These are phyloP conservation scores for Solanum commersonii DNA, from an alignment of 257 asterid genomes.

Conservation along the genomic window DNA sequence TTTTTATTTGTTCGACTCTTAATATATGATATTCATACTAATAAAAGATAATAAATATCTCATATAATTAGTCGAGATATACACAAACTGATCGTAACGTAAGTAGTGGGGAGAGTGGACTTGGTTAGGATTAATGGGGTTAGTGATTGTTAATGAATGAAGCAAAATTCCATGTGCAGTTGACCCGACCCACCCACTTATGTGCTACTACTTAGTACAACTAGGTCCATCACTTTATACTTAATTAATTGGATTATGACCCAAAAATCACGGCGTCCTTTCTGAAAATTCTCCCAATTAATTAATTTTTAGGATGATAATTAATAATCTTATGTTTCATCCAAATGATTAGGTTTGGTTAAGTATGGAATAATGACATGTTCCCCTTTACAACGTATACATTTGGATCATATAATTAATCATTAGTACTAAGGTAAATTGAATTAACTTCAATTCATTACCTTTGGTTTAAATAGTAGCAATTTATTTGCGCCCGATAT, in stretches of 20 bases:
- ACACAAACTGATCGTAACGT: accelerated
- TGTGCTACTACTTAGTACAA: neutral
- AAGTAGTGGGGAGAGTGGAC: neutral
- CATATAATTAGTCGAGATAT: neutral
- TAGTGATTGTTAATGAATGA: constrained; percentile 1
- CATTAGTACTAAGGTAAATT: neutral
- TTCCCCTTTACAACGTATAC: neutral
- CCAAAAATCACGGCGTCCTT: constrained; percentile 32
- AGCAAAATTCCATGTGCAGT: constrained; percentile 28
- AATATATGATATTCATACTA: neutral
- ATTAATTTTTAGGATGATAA: neutral
- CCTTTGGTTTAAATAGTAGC: neutral
- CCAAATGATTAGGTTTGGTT: constrained; percentile 19
- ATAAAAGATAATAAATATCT: neutral
- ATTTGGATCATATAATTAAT: neutral
- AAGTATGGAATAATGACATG: constrained; percentile 20
- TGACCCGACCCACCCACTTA: constrained; percentile 17
- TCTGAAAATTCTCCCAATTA: neutral
- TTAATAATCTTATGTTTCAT: neutral
- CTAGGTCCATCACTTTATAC: neutral
- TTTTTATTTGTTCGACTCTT: neutral
- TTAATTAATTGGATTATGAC: constrained; percentile 7
- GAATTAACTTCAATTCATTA: neutral
- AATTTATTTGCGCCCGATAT: neutral
- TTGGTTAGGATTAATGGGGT: neutral